A percentile compares a stretch with the other conserved stretches of the same genome.
These are phyloP conservation scores for Cylindrotheca closterium DNA, from an alignment of 108 stramenopile species.

Conservation along the genomic window DNA sequence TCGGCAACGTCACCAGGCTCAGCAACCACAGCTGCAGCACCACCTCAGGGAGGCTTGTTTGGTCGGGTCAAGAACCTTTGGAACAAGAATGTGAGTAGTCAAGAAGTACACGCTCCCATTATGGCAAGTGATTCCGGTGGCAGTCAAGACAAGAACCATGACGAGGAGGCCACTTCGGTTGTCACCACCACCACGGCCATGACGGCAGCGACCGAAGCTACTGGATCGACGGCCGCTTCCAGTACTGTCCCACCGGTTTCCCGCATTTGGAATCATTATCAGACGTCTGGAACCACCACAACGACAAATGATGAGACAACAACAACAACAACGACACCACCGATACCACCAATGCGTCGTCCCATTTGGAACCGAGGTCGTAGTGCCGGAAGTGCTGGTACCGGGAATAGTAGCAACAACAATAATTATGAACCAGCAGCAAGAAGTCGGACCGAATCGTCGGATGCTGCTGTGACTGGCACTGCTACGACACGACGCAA, in stretches of 20 bases:
- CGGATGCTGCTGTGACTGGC: neutral
- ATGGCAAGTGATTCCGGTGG: neutral
- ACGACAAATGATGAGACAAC: neutral
- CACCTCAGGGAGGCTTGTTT: constrained; percentile 2
- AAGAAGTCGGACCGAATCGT: neutral
- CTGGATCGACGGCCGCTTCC: neutral
- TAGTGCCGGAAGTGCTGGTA: constrained; percentile 3
- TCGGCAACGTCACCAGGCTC: neutral
- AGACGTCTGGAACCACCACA: neutral
- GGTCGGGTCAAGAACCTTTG: constrained; percentile 16
- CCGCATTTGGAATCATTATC: neutral
- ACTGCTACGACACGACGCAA: neutral
- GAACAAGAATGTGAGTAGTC: neutral
- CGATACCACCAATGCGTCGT: neutral
- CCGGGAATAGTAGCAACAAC: neutral
- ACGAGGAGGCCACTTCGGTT: neutral
- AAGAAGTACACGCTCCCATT: neutral
- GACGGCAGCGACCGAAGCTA: neutral
- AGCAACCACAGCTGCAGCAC: constrained; percentile 3
- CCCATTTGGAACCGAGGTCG: constrained; percentile 19
- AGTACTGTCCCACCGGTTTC: neutral
- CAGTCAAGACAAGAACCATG: neutral
- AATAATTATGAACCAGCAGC: neutral
- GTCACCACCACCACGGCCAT: constrained; percentile 1
- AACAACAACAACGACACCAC: neutral